Evolutionary conservation across 495 filamentous ascomycete species (phyloP).

Genomic region (Lindgomyces ingoldianus): DNA sequence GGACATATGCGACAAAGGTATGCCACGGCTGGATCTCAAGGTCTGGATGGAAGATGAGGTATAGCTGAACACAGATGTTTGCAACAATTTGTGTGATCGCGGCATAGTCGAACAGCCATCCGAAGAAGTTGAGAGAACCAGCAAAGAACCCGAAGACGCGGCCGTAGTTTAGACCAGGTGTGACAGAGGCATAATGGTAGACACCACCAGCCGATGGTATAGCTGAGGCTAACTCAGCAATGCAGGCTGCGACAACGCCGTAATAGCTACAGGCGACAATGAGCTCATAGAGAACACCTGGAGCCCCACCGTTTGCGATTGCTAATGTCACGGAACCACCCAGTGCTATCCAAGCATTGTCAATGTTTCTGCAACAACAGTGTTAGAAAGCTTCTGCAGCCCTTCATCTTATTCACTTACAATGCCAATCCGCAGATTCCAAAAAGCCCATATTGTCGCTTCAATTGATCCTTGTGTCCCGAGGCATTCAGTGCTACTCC

Average conservation of each 20-base stretch:
- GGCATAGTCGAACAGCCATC: constrained; percentile 69
- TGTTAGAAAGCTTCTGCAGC: not conserved
- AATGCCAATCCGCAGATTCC: constrained; percentile 55
- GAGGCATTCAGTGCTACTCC: constrained; percentile 50
- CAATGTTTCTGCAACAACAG: constrained; percentile 40
- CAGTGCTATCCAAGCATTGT: constrained; percentile 59
- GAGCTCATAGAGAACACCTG: constrained; percentile 34
- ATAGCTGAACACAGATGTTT: constrained; percentile 61
- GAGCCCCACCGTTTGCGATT: constrained; percentile 44
- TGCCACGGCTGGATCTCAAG: constrained; percentile 69
- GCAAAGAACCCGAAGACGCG: constrained; percentile 73
- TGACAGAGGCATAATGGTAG: constrained; percentile 82
- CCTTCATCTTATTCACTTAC: no score
- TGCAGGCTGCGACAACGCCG: constrained; percentile 29
- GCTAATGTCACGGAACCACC: constrained; percentile 57
- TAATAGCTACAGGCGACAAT: constrained; percentile 36
- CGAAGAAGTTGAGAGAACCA: constrained; percentile 68
- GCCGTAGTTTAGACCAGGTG: constrained; percentile 67
- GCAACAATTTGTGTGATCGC: constrained; percentile 67
- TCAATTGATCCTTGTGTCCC: constrained; percentile 58
- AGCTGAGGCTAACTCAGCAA: constrained; percentile 65
- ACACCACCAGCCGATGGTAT: constrained; percentile 78
- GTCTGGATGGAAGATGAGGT: constrained; percentile 68
- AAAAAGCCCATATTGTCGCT: constrained; percentile 57
- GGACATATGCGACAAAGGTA: constrained; percentile 68